A percentile compares a stretch with the other conserved stretches of the same genome.
Evolutionary conservation across 345 rosid species (phyloP).

Genomic region (Eucalyptus grandis): DNA sequence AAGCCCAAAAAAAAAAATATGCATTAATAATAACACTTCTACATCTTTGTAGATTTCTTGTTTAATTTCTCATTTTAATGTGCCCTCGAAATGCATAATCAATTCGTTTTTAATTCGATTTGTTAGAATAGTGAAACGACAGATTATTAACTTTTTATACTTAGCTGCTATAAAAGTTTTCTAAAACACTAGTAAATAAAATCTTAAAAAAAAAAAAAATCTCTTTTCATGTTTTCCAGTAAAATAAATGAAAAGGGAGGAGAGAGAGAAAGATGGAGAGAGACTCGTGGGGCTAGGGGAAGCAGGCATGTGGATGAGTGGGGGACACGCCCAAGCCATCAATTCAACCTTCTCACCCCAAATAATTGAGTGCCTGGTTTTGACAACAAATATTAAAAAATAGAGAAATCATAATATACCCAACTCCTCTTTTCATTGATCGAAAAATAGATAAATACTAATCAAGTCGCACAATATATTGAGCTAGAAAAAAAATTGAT

Average conservation of each 20-base stretch:
- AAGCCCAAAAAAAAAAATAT: not conserved
- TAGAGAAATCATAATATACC: not conserved
- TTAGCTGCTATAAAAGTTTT: not conserved
- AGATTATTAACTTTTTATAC: not conserved
- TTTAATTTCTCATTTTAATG: not conserved
- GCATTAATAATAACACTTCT: not conserved
- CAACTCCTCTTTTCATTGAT: not conserved
- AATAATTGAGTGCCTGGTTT: not conserved
- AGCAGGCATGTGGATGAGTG: constrained; percentile 61
- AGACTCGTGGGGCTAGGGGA: constrained; percentile 40
- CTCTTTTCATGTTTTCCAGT: not conserved
- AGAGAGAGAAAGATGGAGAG: not conserved
- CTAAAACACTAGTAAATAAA: not conserved
- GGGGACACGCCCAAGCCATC: constrained; percentile 30
- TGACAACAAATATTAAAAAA: not conserved
- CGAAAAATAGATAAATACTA: not conserved
- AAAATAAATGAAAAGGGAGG: not conserved
- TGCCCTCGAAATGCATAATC: not conserved
- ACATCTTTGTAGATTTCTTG: not conserved
- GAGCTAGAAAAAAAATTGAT: not conserved
- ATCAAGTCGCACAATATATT: not conserved
- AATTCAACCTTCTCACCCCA: not conserved
- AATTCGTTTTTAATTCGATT: not conserved
- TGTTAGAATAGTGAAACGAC: not conserved
- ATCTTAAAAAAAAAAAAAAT: not conserved